Evolutionary conservation across 1,284 basidiomycete species (phyloP).

Genomic region (Ceratobasidium sp.): DNA sequence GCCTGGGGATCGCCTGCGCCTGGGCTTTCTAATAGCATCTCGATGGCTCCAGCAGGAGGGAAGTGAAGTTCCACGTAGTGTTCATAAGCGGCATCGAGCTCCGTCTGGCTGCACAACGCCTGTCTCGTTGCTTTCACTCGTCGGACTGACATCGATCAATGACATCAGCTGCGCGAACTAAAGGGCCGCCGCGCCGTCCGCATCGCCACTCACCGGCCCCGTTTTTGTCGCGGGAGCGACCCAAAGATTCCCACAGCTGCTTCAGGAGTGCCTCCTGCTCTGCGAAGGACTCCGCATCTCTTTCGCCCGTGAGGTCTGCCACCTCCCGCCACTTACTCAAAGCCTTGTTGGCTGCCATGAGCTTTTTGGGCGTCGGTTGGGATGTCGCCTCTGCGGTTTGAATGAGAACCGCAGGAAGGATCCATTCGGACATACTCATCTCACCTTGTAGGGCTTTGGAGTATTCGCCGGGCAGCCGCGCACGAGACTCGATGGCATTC

Average conservation of each 20-base stretch:
- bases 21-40: no score
- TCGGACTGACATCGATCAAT: no score
- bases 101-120: not conserved
- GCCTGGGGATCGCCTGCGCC: no score
- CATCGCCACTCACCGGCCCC: not conserved
- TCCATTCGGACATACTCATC: no score
- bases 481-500: no score
- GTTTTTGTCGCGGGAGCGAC: not conserved
- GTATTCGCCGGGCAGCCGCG: no score
- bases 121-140: not conserved
- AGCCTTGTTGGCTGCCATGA: not conserved
- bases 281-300: not conserved
- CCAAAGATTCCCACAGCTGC: not conserved
- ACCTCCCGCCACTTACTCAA: not conserved
- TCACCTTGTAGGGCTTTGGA: no score
- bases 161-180: no score
- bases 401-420: no score
- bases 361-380: not conserved
- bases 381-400: not conserved
- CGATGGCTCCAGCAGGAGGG: no score
- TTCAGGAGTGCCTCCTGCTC: not conserved
- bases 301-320: not conserved
- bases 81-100: not conserved
- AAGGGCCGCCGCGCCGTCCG: no score
- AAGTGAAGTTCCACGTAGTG: constrained; percentile 4